Evolutionary conservation across 2,329 filamentous ascomycete species (phyloP), one percentile per base, ranked within the genome.

Genomic region (Penicillium sp.): DNA sequence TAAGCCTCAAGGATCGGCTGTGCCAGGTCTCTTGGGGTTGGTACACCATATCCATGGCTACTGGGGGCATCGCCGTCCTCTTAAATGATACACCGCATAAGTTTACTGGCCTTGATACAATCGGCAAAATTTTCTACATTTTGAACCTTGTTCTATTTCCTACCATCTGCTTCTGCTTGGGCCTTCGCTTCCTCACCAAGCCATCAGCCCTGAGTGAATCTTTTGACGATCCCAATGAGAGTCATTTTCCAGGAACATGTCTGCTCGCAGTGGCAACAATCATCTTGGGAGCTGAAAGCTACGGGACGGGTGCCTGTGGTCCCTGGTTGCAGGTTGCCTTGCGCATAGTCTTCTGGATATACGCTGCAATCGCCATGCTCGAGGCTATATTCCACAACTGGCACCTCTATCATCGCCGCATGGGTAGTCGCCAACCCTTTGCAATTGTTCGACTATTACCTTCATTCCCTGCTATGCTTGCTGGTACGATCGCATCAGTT

Each of bases 381-480:
- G 30, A 35, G 30, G 30, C 30, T 35, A 11, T 35, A 9, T 35
- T 35, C 30, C 30, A 35, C 30, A 35, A 35, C 12, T 35, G 30
- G 30, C 16, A 35, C 16, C 30, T 35, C 30, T 35, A 35, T 16
- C 30, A 35, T 14, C 30, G 30, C 30, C 14, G 30, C 3, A 35
- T 35, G 8, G 30, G 12, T 35, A 35, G 30, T 35, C 30, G 30
- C 1, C 30, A 35, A 35, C 12, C 30, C 8, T 35, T 35, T 35
- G 12, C 30, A 14, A 35, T 35, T 35, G 85, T 91, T 18, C 94
- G 90, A 90, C 91, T 93, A 55, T 94, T 94, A 62, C 90, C 90
- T 0, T 89, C 88, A 0, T 95, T 95, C 62, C 89, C 90, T 0
- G 79, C 94, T 21, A 81, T 95, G 3, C 83, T 94, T 8, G 84